These are phyloP conservation scores for Metarhizium robertsii DNA, from an alignment of 2,329 filamentous ascomycete species.

Conservation along the genomic window DNA sequence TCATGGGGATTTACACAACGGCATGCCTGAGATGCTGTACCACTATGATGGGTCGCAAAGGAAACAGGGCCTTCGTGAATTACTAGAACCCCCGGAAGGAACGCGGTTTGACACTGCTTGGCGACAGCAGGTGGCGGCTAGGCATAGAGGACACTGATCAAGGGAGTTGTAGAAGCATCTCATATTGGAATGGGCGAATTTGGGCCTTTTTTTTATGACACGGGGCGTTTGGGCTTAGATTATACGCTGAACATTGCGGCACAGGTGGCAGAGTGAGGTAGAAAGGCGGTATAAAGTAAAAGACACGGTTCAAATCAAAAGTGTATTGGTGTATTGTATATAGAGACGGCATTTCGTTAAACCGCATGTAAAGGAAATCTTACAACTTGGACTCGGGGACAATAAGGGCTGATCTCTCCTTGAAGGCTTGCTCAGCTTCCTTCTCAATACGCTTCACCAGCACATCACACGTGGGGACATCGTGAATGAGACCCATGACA, in stretches of 20 bases:
- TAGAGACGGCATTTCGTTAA: neutral
- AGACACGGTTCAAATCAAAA: neutral
- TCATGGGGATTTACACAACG: constrained; percentile 7
- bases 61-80: neutral
- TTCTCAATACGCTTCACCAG: constrained; percentile 66
- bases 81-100: neutral
- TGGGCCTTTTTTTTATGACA: neutral
- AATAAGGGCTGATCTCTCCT: constrained; percentile 47
- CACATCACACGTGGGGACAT: constrained; percentile 66
- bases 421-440: constrained; percentile 61
- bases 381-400: constrained; percentile 51
- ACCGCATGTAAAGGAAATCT: too few relatives aligned
- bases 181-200: neutral
- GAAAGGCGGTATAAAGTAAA: too few relatives aligned
- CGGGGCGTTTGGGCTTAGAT: too few relatives aligned
- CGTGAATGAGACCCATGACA: constrained; percentile 82
- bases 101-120: constrained; percentile 9
- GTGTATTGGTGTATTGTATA: neutral
- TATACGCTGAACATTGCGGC: too few relatives aligned
- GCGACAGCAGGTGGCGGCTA: constrained; percentile 4
- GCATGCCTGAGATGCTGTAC: constrained; percentile 15
- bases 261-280: too few relatives aligned
- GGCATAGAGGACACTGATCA: neutral
- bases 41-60: neutral
- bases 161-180: neutral